Percentiles rank a stretch among this genome's conserved stretches.
Evolutionary conservation across 2,329 filamentous ascomycete species (phyloP).

Genomic region (Pyrenochaeta sp.): DNA sequence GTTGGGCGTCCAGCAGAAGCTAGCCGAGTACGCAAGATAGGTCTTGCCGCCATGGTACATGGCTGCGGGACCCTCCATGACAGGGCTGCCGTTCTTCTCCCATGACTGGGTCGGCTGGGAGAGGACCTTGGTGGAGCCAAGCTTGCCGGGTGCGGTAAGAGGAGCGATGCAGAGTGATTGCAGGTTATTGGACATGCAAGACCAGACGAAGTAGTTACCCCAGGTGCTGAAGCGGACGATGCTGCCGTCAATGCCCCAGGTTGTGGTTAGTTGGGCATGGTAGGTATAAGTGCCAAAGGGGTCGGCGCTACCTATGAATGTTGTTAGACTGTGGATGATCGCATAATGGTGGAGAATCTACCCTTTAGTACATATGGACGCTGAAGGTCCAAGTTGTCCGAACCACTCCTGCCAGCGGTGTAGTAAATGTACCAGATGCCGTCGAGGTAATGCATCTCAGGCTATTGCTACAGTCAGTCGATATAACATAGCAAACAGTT

Average conservation of each 20-base stretch:
- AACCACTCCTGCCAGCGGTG: conserved; percentile 55
- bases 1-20: conserved; percentile 64
- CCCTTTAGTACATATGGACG: conserved; percentile 62
- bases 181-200: conserved; percentile 58
- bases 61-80: conserved; percentile 65
- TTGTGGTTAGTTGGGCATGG: conserved; percentile 55
- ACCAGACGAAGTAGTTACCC: conserved; percentile 64
- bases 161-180: conserved; percentile 55
- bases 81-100: conserved; percentile 60
- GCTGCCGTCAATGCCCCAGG: conserved; percentile 61
- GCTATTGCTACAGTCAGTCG: conserved; percentile 27
- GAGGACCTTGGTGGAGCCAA: conserved; percentile 59
- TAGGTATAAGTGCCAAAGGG: conserved; percentile 64
- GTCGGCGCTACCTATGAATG: conserved; percentile 56
- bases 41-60: conserved; percentile 64
- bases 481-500: not conserved
- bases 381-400: conserved; percentile 59
- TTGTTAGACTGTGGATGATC: not conserved
- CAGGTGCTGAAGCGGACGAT: conserved; percentile 59
- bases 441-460: conserved; percentile 63
- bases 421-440: conserved; percentile 66
- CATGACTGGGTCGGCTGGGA: conserved; percentile 61
- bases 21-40: conserved; percentile 64
- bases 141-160: conserved; percentile 52
- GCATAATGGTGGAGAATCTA: conserved; percentile 20